Base-by-base conservation (phyloP, 1,284 basidiomycete genomes). In the Bondarzewia mesenterica region DNA sequence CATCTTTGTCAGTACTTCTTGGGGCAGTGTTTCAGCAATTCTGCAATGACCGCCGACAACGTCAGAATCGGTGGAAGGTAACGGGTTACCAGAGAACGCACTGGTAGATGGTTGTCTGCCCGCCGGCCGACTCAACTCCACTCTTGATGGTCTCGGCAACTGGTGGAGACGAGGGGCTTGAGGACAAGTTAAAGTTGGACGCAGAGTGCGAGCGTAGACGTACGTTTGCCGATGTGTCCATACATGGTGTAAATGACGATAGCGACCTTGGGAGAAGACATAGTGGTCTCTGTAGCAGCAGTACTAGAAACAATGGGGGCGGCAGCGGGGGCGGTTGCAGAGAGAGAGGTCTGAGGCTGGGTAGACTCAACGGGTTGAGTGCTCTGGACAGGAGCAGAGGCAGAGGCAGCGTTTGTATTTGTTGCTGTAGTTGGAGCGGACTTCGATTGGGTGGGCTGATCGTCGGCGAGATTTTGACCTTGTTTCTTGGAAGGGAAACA, bases 171-270 rank as follows among this genome's bases (percentile, higher is more conserved):
- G n/a, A 44, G 21, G 38, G 8, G 38, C 23, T 44, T 50, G 21
- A 52, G 39, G 32, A 35, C 14, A 44, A 10, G 12, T 7, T 5
- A 3, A 8, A 15, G 12, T n/a, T 23, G 25, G 15, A n/a, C n/a
- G 16, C 43, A 25, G 16, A 22, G 4, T 23, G 16, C n/a, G 20
- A 26, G 15, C 10, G 10, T 3, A 32, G 2, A 75, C 82, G 42
- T 60, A 89, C 85, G 44, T 60, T 76, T 78, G 57, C 73, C 74
- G 63, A 91, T 78, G 67, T 93, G 90, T 56, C 88, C 88, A 63
- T 87, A 92, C 67, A 87, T 76, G 50, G 82, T 72, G 74, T 93
- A 93, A 73, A 89, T 84, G 59, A 89, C 67, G 59, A 93, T 89
- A 50, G 85, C 89, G 60, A 89, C 73, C 61, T 77, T 80, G 43